Percentiles rank a stretch among this genome's conserved stretches.
Conservation (phyloP, 371 early-diverging fungal genomes). For the Rhizopus microsporus region DNA sequence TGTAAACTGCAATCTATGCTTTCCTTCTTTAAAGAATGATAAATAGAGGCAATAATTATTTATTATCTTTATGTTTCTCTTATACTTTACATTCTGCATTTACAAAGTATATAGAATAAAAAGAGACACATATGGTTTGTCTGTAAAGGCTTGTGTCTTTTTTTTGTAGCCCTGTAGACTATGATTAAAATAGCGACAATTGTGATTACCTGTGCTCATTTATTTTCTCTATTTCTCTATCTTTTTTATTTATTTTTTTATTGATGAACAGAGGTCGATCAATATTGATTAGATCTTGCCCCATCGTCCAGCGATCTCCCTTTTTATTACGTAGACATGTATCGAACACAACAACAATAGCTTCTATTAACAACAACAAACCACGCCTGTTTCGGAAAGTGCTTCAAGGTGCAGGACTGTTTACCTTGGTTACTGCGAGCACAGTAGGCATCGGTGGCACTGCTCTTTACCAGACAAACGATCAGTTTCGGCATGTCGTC, state of each 20-base stretch:
- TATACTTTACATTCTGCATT: too few relatives aligned
- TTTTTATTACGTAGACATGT: not conserved
- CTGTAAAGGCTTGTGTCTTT: too few relatives aligned
- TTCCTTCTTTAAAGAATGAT: too few relatives aligned
- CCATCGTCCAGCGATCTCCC: not conserved
- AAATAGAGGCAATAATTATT: too few relatives aligned
- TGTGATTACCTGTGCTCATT: too few relatives aligned
- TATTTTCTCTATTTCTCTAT: not conserved
- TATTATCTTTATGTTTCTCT: too few relatives aligned
- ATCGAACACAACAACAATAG: not conserved
- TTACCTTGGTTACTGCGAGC: constrained; percentile 20
- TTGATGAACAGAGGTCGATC: not conserved
- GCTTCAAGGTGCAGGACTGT: constrained; percentile 18
- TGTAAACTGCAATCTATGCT: too few relatives aligned
- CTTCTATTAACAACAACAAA: not conserved
- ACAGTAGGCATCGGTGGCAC: constrained; percentile 36
- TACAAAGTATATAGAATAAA: too few relatives aligned
- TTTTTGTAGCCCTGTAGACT: too few relatives aligned
- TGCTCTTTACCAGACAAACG: constrained; percentile 45
- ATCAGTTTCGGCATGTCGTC: constrained; percentile 43
- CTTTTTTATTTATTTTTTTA: not conserved
- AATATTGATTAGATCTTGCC: not conserved
- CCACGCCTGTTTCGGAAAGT: constrained; percentile 9
- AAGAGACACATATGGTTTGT: too few relatives aligned
- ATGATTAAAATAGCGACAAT: too few relatives aligned